Base-by-base conservation (phyloP, 306 rosid species). In the Citrullus amarus region DNA sequence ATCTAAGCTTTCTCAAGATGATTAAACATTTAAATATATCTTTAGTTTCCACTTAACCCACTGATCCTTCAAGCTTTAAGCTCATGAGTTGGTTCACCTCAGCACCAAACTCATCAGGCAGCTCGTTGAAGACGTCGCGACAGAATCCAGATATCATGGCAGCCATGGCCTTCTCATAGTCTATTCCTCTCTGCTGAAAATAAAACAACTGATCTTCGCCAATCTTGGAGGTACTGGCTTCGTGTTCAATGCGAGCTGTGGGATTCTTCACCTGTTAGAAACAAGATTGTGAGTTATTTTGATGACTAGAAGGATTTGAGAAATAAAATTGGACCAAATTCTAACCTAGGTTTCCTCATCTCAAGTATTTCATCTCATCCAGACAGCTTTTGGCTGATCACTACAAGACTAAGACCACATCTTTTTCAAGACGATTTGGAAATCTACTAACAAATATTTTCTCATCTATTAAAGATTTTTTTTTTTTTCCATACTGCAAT, bases 131-230 rank as follows among this genome's bases (percentile, higher is more conserved):
- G 80, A 93, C 98, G 54, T 90, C 98, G 44, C 89, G 92, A 79
- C 98, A 93, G 80, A 93, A 93, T 60, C 98, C 97, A 63, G 96
- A 91, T 77, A 93, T 93, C 98, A 93, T 93, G 73, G 98, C 98
- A 76, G 98, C 97, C 97, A 91, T 93, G 83, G 98, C 98, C 60
- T 81, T 93, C 78, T 91, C 98, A 66, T 91, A 89, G 75, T 90
- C 96, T 38, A 93, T 91, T 83, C 98, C 98, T 82, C 98, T 93
- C 67, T 93, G 98, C 79, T 93, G 98, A 82, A 93, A 91, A 84
- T 93, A 93, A 75, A 93, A 91, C 68, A 93, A 87, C 69, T 93
- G 97, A 79, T 93, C 98, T 88, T 93, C 98, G 18, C 98, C 92
- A 43, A 93, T 85, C 88, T 93, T 93, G 38, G 97, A 93, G 57